phyloP scores from a whole-genome alignment of 345 rosid species.

The Sonneratia alba region DNA sequence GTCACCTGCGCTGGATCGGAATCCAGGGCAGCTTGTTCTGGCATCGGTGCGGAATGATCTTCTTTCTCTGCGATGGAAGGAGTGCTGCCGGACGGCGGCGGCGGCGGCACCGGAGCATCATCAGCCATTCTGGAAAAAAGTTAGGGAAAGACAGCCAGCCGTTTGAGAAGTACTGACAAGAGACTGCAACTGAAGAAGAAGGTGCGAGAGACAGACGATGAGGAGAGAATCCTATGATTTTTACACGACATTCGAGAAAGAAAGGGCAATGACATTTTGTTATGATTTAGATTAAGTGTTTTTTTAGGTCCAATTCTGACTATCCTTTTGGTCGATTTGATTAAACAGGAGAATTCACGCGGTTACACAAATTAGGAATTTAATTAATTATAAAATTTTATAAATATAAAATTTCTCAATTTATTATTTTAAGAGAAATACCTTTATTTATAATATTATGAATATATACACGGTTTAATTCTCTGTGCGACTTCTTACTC shows the following conservation, averaged over 20 bases:
- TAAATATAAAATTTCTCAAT: too few relatives aligned
- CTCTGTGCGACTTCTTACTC: too few relatives aligned
- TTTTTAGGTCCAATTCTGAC: too few relatives aligned
- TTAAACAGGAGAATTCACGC: too few relatives aligned
- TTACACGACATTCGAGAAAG: not conserved
- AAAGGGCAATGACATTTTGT: not conserved
- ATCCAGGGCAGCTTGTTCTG: not conserved
- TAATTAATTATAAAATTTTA: too few relatives aligned
- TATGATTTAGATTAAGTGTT: too few relatives aligned
- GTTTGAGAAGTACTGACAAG: not conserved
- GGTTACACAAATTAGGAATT: too few relatives aligned
- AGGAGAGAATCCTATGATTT: not conserved
- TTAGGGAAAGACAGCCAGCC: not conserved
- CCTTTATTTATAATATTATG: too few relatives aligned
- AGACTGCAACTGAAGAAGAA: not conserved
- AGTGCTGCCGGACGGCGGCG: constrained; percentile 4
- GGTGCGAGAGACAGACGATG: not conserved
- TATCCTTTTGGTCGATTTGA: too few relatives aligned
- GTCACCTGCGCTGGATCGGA: constrained; percentile 5
- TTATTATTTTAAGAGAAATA: too few relatives aligned
- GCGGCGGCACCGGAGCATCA: constrained; percentile 12
- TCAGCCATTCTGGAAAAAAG: constrained; percentile 14
- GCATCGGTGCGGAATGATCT: constrained; percentile 3
- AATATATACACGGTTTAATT: too few relatives aligned
- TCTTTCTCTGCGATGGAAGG: constrained; percentile 5